Evolutionary conservation across 495 filamentous ascomycete species (phyloP).

Genomic region (Aspergillus affinis): DNA sequence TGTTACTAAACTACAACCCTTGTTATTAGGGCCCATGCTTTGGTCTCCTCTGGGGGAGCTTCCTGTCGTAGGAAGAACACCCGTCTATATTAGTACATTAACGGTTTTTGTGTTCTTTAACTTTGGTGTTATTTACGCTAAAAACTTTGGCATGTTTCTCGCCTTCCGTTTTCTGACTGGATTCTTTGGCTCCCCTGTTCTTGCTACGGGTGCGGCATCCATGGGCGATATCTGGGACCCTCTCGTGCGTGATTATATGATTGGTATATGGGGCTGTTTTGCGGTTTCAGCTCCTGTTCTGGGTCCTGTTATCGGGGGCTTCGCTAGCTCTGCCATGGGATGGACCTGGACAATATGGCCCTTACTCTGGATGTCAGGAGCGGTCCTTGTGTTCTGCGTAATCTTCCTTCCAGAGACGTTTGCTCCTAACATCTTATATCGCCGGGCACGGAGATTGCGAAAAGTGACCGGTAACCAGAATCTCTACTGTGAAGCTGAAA

Average conservation of each 20-base stretch:
- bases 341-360: constrained; percentile 53
- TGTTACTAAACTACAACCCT: no score
- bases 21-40: constrained; percentile 48
- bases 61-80: constrained; percentile 49
- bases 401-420: constrained; percentile 58
- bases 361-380: constrained; percentile 45
- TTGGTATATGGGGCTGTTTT: constrained; percentile 34
- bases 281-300: constrained; percentile 43
- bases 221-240: constrained; percentile 36
- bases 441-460: constrained; percentile 52
- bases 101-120: constrained; percentile 53
- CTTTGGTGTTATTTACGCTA: constrained; percentile 43
- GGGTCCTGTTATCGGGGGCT: constrained; percentile 45
- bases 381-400: constrained; percentile 48
- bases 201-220: constrained; percentile 42
- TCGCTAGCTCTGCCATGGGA: constrained; percentile 35
- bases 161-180: constrained; percentile 56
- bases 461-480: constrained; percentile 32
- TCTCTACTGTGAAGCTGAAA: constrained; percentile 39
- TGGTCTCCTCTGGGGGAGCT: constrained; percentile 53
- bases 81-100: constrained; percentile 48
- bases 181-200: constrained; percentile 50
- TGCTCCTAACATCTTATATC: constrained; percentile 54
- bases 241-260: constrained; percentile 32
- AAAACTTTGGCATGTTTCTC: constrained; percentile 52